phyloP scores from a whole-genome alignment of 495 filamentous ascomycete species.

The Aspergillus nanangensis region DNA sequence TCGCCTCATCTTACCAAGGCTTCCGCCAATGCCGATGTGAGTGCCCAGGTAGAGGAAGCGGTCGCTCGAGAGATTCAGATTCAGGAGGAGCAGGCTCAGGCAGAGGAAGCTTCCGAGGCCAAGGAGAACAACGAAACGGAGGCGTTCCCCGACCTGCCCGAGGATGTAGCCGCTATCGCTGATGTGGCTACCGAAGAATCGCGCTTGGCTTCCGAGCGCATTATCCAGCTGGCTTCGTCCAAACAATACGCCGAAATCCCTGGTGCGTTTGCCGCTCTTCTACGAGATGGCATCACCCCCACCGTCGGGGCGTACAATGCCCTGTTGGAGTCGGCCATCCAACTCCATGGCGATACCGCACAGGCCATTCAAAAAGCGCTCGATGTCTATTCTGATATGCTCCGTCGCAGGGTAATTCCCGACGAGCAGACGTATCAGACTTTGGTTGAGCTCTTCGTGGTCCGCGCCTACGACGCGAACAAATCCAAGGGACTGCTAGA shows the following conservation, averaged over 20 bases:
- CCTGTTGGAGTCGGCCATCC: slow-evolving; percentile 74
- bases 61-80: slow-evolving; percentile 59
- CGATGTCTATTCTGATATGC: slow-evolving; percentile 95
- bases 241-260: slow-evolving; percentile 80
- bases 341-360: slow-evolving; percentile 62
- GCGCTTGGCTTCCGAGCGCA: slow-evolving; percentile 65
- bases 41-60: slow-evolving; percentile 59
- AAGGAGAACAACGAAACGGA: slow-evolving; percentile 28
- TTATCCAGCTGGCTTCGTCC: slow-evolving; percentile 63
- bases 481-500: slow-evolving; percentile 66
- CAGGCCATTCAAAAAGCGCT: slow-evolving; percentile 85
- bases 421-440: slow-evolving; percentile 83
- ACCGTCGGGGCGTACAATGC: slow-evolving; percentile 85
- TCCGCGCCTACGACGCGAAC: slow-evolving; percentile 68
- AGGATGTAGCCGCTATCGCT: slow-evolving; percentile 25
- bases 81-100: slow-evolving; percentile 42
- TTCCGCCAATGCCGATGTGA: slow-evolving; percentile 48
- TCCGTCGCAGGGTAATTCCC: slow-evolving; percentile 74
- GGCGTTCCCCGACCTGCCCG: slow-evolving; percentile 24
- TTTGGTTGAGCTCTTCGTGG: slow-evolving; percentile 74
- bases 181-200: slow-evolving; percentile 46
- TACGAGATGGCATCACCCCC: slow-evolving; percentile 71
- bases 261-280: slow-evolving; percentile 80
- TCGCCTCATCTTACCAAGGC: slow-evolving; percentile 55
- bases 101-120: slow-evolving; percentile 33